Evolutionary conservation across 2,329 filamentous ascomycete genomes (phyloP), one percentile per base, ranked within the genome.

Genomic region (Botrytis fragariae): DNA sequence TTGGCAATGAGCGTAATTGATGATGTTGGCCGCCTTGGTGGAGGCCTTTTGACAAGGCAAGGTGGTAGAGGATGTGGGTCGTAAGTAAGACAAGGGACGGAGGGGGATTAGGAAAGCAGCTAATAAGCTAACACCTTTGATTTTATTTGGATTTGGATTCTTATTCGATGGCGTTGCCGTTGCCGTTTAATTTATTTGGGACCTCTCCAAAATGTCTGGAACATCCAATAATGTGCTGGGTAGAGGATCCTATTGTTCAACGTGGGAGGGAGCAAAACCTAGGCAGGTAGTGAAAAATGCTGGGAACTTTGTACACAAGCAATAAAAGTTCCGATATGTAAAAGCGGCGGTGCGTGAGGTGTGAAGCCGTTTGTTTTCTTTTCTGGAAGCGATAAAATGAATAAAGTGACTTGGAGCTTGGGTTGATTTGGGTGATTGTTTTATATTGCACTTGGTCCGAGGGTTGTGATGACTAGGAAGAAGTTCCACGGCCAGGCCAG

Each of bases 1-100:
- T 20, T 72, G 70, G 48, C 61, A 67, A 72, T 59, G 62, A 44
- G 62, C 51, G 71, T 69, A 57, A 69, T 37, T 72, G 71, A 72
- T 72, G 71, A 72, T 71, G 60, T n/a, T 57, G 62, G 71, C 62
- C 51, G 71, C 14, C 61, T 67, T 42, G 62, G 48, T 69, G 65
- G 48, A 68, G 65, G 35, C 9, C 48, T 54, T 44, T 35, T 65
- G 45, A n/a, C 63, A 65, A 65, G 64, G 64, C 48, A 68, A 22
- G 64, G 48, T 42, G 20, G 45, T 22, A 57, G 25, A 18, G 48
- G 48, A 68, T 68, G 62, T 72, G 71, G 71, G 71, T 61, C 71
- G 48, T 18, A 39, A 16, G 63, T 69, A 69, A 69, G 65, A 59
- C 65, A 69, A 59, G 65, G 48, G 48, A 51, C 25, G 25, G 48